Evolutionary conservation across 2,329 filamentous ascomycete species (phyloP).

Genomic region (Hymenoscyphus scutula): DNA sequence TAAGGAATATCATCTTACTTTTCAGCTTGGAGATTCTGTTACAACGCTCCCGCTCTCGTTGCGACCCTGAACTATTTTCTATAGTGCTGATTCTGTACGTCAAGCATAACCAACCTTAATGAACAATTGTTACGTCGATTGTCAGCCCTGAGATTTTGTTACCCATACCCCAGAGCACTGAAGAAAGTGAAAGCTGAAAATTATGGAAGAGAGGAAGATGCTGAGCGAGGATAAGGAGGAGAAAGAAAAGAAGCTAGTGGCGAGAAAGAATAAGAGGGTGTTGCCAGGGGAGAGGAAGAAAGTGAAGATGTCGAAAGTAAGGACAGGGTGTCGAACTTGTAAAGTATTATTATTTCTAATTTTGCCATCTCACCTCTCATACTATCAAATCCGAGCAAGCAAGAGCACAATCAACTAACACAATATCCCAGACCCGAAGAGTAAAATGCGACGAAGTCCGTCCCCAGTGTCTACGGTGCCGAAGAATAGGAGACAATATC

Average conservation of each 20-base stretch:
- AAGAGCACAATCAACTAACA: neutral
- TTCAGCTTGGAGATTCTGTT: too few relatives aligned
- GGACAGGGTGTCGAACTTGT: constrained; percentile 20
- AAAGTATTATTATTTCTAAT: constrained; percentile 6
- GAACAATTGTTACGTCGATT: too few relatives aligned
- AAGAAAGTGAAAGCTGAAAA: too few relatives aligned
- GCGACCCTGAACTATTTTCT: neutral
- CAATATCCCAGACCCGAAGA: constrained; percentile 13
- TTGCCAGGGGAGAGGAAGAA: neutral
- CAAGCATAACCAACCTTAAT: neutral
- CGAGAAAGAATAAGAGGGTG: neutral
- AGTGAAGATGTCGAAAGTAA: constrained; percentile 19
- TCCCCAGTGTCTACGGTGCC: constrained; percentile 24
- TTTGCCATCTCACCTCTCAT: neutral
- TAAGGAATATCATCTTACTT: too few relatives aligned
- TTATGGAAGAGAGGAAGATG: neutral
- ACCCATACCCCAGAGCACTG: too few relatives aligned
- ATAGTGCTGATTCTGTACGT: neutral
- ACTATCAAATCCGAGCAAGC: neutral
- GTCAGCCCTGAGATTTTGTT: too few relatives aligned
- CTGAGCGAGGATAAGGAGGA: neutral
- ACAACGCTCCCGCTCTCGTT: too few relatives aligned
- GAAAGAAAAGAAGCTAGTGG: neutral
- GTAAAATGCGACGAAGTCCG: constrained; percentile 28
- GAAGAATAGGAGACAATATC: neutral